Evolutionary conservation across 495 filamentous ascomycete genomes (phyloP).

Genomic region (Penicillium robsamsonii): DNA sequence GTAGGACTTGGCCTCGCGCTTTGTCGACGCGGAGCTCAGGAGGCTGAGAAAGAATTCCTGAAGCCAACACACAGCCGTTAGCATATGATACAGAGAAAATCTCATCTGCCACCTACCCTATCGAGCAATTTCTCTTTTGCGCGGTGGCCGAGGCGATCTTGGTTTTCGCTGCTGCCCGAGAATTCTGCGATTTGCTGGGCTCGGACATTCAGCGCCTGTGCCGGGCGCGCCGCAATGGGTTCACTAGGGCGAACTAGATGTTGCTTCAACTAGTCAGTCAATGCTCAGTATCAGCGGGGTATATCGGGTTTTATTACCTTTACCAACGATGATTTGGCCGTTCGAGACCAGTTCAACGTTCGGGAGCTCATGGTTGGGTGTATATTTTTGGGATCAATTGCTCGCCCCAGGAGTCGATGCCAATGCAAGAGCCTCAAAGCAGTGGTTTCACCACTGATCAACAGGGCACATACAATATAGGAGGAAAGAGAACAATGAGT

Average conservation of each 20-base stretch:
- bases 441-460: constrained; percentile 7
- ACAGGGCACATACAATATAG: background rate
- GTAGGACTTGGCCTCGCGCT: constrained; percentile 86
- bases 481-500: constrained; percentile 11
- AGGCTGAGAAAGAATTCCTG: constrained; percentile 83
- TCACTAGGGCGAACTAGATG: constrained; percentile 23
- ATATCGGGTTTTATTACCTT: constrained; percentile 21
- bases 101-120: constrained; percentile 28
- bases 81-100: background rate
- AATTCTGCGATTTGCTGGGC: constrained; percentile 37
- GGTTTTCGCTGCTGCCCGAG: constrained; percentile 31
- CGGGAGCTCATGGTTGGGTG: constrained; percentile 35
- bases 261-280: constrained; percentile 16
- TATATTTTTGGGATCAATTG: background rate
- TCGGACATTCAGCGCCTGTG: constrained; percentile 22
- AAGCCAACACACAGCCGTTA: background rate
- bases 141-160: constrained; percentile 42
- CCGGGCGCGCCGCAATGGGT: constrained; percentile 12
- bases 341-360: constrained; percentile 35
- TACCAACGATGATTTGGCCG: constrained; percentile 31
- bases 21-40: constrained; percentile 79
- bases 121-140: constrained; percentile 51
- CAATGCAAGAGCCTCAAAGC: constrained; percentile 2
- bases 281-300: constrained; percentile 12
- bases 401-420: constrained; percentile 7